These are phyloP conservation scores for Syzygium aromaticum DNA, from an alignment of 345 rosid genomes.

Conservation along the genomic window DNA sequence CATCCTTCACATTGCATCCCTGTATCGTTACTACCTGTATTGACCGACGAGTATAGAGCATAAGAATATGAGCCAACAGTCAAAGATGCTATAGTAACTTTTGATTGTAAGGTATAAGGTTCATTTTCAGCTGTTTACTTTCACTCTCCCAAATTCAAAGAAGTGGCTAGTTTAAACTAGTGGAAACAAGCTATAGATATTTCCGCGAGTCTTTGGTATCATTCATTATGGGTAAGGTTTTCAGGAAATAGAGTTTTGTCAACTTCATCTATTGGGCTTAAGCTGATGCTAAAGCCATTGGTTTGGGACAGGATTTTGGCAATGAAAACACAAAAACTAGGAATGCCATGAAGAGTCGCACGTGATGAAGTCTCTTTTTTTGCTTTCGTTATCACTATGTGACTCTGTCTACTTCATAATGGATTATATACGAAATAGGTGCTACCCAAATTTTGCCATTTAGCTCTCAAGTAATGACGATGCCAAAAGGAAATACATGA, in stretches of 20 bases:
- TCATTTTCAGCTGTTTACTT: neutral
- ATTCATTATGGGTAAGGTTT: fast-evolving
- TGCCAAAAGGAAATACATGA: neutral
- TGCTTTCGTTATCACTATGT: neutral
- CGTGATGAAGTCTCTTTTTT: neutral
- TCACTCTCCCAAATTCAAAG: fast-evolving
- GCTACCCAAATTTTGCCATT: neutral
- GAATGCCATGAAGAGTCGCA: neutral
- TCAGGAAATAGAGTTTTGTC: neutral
- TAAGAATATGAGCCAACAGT: neutral
- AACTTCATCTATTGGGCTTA: neutral
- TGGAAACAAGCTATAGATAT: neutral
- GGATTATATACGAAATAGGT: neutral
- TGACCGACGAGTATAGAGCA: neutral
- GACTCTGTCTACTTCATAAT: neutral
- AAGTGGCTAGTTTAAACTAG: neutral
- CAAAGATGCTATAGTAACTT: neutral
- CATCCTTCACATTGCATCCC: neutral
- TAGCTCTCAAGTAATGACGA: neutral
- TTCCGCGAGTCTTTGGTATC: neutral
- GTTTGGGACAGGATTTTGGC: neutral
- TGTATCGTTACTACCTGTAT: neutral
- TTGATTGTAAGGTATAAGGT: neutral
- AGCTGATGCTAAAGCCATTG: neutral
- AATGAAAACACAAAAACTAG: neutral